Conservation (phyloP, 2,329 filamentous ascomycete species). For the Fusarium circinatum region DNA sequence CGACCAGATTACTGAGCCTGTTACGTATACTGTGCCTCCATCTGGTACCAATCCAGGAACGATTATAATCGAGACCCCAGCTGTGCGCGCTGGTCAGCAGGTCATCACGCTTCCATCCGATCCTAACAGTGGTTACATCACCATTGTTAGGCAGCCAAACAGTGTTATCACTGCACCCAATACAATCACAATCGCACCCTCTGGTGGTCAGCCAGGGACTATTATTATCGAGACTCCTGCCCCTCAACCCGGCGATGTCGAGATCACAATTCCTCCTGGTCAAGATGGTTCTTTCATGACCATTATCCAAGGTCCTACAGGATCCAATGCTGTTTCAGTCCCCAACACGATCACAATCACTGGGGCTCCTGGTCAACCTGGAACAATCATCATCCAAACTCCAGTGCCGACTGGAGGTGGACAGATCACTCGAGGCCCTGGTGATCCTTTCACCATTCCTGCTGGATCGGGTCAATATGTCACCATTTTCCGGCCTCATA, state of each 20-base stretch:
- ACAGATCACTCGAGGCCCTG: not conserved
- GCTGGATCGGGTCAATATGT: constrained; percentile 12
- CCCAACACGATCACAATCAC: constrained; percentile 26
- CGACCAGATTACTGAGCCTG: constrained; percentile 22
- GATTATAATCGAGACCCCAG: constrained; percentile 28
- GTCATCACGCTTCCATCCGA: constrained; percentile 29
- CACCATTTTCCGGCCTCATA: constrained; percentile 30
- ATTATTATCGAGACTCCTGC: constrained; percentile 32
- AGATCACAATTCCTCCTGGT: constrained; percentile 28
- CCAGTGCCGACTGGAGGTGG: constrained; percentile 8
- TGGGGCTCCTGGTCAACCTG: constrained; percentile 18
- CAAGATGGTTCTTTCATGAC: constrained; percentile 20
- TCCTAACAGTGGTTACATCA: constrained; percentile 28
- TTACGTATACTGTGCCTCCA: constrained; percentile 24
- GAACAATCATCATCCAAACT: constrained; percentile 32
- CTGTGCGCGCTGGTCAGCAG: constrained; percentile 14
- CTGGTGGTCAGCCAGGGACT: constrained; percentile 15
- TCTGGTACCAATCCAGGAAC: constrained; percentile 17
- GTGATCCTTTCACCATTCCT: constrained; percentile 23
- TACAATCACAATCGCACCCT: constrained; percentile 22
- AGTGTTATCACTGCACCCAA: constrained; percentile 23
- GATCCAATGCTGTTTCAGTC: constrained; percentile 8
- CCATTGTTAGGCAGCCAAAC: constrained; percentile 19
- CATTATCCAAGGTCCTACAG: constrained; percentile 25
- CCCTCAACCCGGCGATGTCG: constrained; percentile 1